Evolutionary conservation across 345 rosid genomes (phyloP).

Genomic region (Limnanthes douglasii): DNA sequence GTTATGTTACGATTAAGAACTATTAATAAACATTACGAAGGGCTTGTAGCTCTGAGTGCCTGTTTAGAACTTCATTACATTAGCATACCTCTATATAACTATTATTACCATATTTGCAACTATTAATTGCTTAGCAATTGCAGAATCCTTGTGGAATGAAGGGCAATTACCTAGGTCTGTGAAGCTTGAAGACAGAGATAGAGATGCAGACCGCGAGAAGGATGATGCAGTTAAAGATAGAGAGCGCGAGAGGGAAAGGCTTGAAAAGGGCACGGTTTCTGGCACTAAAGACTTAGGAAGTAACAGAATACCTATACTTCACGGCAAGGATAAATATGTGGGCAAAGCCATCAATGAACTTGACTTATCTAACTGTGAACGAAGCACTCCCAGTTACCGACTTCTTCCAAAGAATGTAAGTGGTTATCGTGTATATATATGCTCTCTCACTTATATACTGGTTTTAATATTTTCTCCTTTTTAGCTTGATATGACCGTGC

Average conservation of each 20-base stretch:
- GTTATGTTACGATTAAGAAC: too few relatives aligned
- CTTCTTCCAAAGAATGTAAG: constrained; percentile 84
- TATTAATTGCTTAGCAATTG: constrained; percentile 11
- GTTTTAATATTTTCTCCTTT: constrained; percentile 9
- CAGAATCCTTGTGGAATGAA: constrained; percentile 50
- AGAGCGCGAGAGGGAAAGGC: constrained; percentile 74
- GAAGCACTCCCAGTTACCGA: constrained; percentile 96
- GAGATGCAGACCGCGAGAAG: constrained; percentile 48
- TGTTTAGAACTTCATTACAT: too few relatives aligned
- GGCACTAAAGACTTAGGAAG: constrained; percentile 28
- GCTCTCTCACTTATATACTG: constrained; percentile 1
- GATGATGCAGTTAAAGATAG: constrained; percentile 53
- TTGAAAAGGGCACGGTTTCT: constrained; percentile 31
- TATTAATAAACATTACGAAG: too few relatives aligned
- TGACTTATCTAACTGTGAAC: constrained; percentile 89
- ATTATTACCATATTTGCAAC: not conserved
- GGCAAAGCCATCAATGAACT: constrained; percentile 91
- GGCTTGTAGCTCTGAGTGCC: too few relatives aligned
- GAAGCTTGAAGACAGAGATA: constrained; percentile 59
- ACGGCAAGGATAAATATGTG: constrained; percentile 63
- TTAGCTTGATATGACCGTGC: constrained; percentile 5
- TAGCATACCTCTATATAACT: too few relatives aligned
- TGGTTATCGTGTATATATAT: constrained; percentile 2
- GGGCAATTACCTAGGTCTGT: constrained; percentile 50
- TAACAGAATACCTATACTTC: constrained; percentile 30